These are phyloP conservation scores for Ceratocystis destructans DNA, from an alignment of 2,329 filamentous ascomycete species.

Conservation along the genomic window DNA sequence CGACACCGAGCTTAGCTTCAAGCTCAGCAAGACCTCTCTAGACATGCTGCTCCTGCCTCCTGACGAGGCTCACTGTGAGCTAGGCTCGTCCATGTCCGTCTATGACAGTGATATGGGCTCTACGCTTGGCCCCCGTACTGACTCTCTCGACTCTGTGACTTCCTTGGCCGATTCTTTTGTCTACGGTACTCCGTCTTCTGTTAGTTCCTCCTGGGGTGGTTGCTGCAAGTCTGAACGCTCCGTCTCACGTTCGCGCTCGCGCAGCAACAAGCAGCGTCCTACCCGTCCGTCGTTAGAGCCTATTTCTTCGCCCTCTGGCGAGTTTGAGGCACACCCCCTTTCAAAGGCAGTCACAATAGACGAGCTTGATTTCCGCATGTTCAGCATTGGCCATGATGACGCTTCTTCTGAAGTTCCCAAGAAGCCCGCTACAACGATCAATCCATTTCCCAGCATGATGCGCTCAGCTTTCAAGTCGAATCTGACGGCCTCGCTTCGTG, in stretches of 20 bases:
- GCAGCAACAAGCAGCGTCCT: constrained; percentile 26
- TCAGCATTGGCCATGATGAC: constrained; percentile 20
- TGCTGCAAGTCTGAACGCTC: constrained; percentile 18
- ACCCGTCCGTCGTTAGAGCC: constrained; percentile 39
- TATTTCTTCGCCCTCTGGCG: constrained; percentile 41
- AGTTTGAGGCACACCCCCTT: constrained; percentile 39
- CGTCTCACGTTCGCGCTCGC: constrained; percentile 10
- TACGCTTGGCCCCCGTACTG: constrained; percentile 39
- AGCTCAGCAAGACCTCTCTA: constrained; percentile 40
- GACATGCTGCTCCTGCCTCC: constrained; percentile 47
- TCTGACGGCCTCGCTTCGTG: constrained; percentile 51
- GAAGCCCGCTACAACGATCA: neutral
- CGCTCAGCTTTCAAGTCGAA: constrained; percentile 50
- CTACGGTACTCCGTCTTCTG: constrained; percentile 36
- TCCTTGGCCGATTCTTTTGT: constrained; percentile 43
- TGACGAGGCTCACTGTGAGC: constrained; percentile 42
- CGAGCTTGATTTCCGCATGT: constrained; percentile 30
- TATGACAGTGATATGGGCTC: constrained; percentile 38
- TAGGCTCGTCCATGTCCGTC: constrained; percentile 27
- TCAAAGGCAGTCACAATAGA: constrained; percentile 35
- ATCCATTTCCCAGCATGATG: constrained; percentile 14
- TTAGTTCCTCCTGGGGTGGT: constrained; percentile 36
- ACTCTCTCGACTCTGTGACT: constrained; percentile 48
- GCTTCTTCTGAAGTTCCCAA: neutral
- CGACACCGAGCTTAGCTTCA: constrained; percentile 36